Percentiles rank a stretch among this genome's conserved stretches.
phyloP scores from a whole-genome alignment of 495 filamentous ascomycete genomes.

The Talaromyces wortmannii region DNA sequence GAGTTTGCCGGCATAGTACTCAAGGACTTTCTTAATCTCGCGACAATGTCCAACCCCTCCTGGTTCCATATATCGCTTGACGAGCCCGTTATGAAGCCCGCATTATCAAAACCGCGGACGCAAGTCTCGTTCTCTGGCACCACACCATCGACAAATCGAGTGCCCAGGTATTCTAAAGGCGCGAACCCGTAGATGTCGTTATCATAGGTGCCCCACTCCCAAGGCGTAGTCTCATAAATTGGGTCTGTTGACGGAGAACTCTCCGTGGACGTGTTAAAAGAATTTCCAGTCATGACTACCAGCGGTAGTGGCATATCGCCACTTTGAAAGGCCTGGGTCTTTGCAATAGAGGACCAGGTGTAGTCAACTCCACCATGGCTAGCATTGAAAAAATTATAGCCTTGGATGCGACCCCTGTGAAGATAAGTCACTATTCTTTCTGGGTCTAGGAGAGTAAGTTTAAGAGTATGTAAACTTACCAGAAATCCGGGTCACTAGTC shows the following conservation, averaged over 20 bases:
- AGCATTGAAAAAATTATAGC: slow-evolving; percentile 69
- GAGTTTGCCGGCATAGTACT: background rate
- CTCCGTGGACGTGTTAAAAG: slow-evolving; percentile 39
- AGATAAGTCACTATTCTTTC: background rate
- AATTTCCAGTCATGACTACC: slow-evolving; percentile 61
- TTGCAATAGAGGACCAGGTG: slow-evolving; percentile 78
- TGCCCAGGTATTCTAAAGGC: slow-evolving; percentile 35
- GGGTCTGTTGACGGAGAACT: slow-evolving; percentile 59
- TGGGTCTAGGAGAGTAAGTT: background rate
- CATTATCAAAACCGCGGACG: slow-evolving; percentile 39
- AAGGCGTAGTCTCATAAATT: slow-evolving; percentile 39
- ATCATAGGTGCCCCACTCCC: slow-evolving; percentile 42
- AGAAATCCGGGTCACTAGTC: slow-evolving; percentile 71
- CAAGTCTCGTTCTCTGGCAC: slow-evolving; percentile 21
- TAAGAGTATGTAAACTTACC: slow-evolving; percentile 14
- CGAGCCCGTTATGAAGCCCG: slow-evolving; percentile 42
- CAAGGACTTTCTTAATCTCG: background rate
- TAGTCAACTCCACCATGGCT: slow-evolving; percentile 63
- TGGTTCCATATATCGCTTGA: slow-evolving; percentile 14
- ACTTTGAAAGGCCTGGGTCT: slow-evolving; percentile 51
- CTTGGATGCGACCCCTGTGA: slow-evolving; percentile 49
- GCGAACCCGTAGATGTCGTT: slow-evolving; percentile 30
- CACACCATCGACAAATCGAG: slow-evolving; percentile 22
- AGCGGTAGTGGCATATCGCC: slow-evolving; percentile 69
- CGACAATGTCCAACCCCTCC: background rate